These are phyloP conservation scores for Globisporangium barbulae DNA, from an alignment of 352 stramenopile genomes.

Conservation along the genomic window DNA sequence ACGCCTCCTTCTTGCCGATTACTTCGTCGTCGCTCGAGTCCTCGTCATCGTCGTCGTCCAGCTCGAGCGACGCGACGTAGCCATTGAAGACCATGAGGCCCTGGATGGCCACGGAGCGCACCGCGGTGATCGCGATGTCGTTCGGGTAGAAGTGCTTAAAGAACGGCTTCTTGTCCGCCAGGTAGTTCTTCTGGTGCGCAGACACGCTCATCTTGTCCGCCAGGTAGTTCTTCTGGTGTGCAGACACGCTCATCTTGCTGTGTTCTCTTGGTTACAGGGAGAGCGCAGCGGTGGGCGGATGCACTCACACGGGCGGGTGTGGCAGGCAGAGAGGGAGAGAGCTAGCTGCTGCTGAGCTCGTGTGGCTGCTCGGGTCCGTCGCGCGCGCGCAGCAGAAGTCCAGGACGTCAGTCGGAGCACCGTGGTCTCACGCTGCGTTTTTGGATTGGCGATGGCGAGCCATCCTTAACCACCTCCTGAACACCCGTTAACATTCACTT, in stretches of 20 bases:
- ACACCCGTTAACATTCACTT: too few relatives aligned
- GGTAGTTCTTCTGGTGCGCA: constrained; percentile 59
- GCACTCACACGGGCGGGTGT: background rate
- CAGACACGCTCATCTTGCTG: constrained; percentile 51
- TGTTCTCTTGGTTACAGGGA: background rate
- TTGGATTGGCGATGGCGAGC: background rate
- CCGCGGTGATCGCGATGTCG: constrained; percentile 61
- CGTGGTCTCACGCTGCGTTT: background rate
- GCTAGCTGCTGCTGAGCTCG: background rate
- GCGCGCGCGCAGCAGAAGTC: background rate
- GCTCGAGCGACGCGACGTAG: constrained; percentile 71
- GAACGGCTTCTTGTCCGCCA: constrained; percentile 85
- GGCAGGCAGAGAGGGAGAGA: background rate
- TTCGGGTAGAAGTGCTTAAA: constrained; percentile 80
- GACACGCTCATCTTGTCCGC: constrained; percentile 80
- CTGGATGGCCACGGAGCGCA: constrained; percentile 61
- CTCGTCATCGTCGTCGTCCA: constrained; percentile 60
- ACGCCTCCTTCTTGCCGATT: constrained; percentile 26
- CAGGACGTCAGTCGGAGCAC: background rate
- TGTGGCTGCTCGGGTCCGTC: background rate
- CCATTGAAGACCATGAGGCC: constrained; percentile 73
- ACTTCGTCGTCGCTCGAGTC: constrained; percentile 44
- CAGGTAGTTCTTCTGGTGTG: constrained; percentile 66
- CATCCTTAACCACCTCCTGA: too few relatives aligned
- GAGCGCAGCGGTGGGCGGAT: background rate